Evolutionary conservation across 768 basidiomycete genomes (phyloP).

Genomic region (Botryobasidium botryosum): DNA sequence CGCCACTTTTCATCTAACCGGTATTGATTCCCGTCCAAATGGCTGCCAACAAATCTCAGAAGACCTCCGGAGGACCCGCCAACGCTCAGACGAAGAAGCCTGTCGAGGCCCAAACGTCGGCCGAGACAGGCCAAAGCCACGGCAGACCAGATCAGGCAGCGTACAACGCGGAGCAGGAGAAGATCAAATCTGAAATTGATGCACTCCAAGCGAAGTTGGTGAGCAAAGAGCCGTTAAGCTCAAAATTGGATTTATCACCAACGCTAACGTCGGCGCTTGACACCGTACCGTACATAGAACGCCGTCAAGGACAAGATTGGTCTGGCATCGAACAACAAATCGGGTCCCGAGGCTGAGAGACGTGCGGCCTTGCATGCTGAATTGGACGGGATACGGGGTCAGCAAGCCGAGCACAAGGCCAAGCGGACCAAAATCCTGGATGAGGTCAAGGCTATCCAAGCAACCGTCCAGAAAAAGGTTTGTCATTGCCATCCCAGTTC

Average conservation of each 20-base stretch:
- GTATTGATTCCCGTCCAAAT: neutral
- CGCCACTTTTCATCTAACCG: neutral
- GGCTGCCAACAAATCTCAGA: constrained; percentile 17
- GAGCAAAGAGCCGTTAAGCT: constrained; percentile 22
- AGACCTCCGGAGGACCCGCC: constrained; percentile 16
- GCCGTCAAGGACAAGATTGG: constrained; percentile 62
- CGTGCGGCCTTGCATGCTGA: constrained; percentile 58
- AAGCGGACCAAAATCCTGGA: constrained; percentile 55
- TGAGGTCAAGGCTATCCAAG: constrained; percentile 64
- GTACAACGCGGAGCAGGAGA: constrained; percentile 77
- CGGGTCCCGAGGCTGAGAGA: constrained; percentile 50
- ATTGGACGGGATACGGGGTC: constrained; percentile 57
- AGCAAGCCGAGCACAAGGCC: constrained; percentile 63
- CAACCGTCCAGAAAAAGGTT: constrained; percentile 69
- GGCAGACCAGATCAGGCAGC: constrained; percentile 66
- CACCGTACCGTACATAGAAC: constrained; percentile 26
- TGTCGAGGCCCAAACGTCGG: neutral
- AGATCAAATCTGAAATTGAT: constrained; percentile 71
- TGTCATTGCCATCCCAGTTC: constrained; percentile 1
- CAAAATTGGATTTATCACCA: constrained; percentile 2
- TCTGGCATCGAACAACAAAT: constrained; percentile 34
- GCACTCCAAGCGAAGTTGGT: constrained; percentile 64
- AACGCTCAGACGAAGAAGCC: neutral
- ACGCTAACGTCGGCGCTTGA: neutral
- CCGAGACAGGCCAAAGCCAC: constrained; percentile 12